Base-by-base conservation (phyloP, 2,329 filamentous ascomycete species). In the Penicillium sp. region DNA sequence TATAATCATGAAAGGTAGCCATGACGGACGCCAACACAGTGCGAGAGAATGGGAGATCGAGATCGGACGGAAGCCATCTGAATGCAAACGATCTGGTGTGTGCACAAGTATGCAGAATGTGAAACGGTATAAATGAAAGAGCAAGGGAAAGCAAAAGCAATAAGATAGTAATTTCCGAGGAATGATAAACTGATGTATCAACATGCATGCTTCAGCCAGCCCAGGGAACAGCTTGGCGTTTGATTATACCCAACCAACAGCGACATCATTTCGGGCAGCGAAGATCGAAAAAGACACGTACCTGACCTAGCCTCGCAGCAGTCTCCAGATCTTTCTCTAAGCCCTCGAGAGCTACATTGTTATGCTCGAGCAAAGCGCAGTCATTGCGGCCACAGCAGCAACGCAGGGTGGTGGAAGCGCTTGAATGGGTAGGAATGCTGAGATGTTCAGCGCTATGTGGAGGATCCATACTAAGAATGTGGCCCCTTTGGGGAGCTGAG, bases 281-380 rank as follows among this genome's bases (percentile, higher is more conserved):
- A 35, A 26, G 6, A n/a, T n/a, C 2, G 52, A 50, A 49, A 48
- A 52, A 48, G 52, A 48, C 53, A 81, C 87, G 66, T 84, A 96
- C 91, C 86, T 96, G 87, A 57, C 93, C 93, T 61, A 96, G 79
- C 66, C 85, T 80, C 43, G 89, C 93, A 35, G 93, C 93, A 45
- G 82, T 88, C 61, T 84, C 83, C 47, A 96, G 86, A 72, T 96
- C 88, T 61, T 84, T 85, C 71, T 97, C 91, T 57, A 97, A 78
- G 53, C 81, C 84, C 60, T 88, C 83, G 41, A 97, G 77, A 55
- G 88, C 77, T 40, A 79, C 77, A 68, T 83, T 84, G 71, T 91
- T 96, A 71, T 90, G 84, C 68, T 81, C 82, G 54, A 96, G 77
- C 66, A 86, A 88, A 59, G 83, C 79, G 70, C 91, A 97, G 62